phyloP scores from a whole-genome alignment of 257 asterid species.

The Solanum tacnaense region DNA sequence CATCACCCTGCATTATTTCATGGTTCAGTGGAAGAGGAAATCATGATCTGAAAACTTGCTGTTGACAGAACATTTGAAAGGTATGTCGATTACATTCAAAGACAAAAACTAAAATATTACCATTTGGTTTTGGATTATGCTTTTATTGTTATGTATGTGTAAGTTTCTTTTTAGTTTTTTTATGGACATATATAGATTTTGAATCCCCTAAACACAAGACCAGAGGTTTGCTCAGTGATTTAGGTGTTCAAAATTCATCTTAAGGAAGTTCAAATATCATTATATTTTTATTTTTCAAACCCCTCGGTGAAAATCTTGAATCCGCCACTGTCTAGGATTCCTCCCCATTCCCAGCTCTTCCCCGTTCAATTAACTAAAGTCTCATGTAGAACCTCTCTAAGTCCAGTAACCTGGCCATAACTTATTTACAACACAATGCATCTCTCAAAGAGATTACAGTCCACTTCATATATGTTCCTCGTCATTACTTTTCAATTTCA shows the following conservation, averaged over 20 bases:
- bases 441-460: background rate
- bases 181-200: background rate
- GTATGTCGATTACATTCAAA: background rate
- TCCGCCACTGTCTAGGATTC: background rate
- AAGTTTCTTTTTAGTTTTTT: background rate
- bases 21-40: background rate
- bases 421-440: background rate
- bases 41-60: background rate
- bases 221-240: background rate
- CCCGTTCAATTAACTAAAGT: background rate
- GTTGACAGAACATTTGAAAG: background rate
- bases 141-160: background rate
- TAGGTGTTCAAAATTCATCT: background rate
- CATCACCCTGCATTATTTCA: constrained; percentile 66
- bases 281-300: background rate
- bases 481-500: background rate
- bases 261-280: background rate
- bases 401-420: background rate
- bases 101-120: background rate
- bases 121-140: background rate
- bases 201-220: background rate
- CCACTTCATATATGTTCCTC: background rate
- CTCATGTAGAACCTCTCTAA: background rate
- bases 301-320: background rate
- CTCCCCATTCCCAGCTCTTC: background rate